A percentile compares a stretch with the other conserved stretches of the same genome.
phyloP scores from a whole-genome alignment of 805 yeast species.

The Yamadazyma takamatsuzukensis region DNA sequence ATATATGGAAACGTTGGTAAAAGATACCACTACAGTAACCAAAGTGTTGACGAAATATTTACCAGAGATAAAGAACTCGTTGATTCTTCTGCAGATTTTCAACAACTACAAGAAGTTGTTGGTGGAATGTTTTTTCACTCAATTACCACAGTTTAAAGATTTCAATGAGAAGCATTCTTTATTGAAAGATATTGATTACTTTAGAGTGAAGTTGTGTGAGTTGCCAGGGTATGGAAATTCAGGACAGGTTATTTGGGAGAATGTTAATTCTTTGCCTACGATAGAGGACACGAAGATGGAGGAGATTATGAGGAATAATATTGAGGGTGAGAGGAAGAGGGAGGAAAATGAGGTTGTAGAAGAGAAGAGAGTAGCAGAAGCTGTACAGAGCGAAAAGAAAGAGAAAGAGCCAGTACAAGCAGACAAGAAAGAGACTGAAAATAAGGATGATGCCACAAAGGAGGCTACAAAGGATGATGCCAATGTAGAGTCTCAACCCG shows the following conservation, averaged over 20 bases:
- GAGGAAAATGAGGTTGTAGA: too few species aligned
- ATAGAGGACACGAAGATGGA: conserved; percentile 49
- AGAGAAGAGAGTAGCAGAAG: conserved; percentile 1
- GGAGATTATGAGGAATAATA: conserved; percentile 39
- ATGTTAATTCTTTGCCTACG: conserved; percentile 49
- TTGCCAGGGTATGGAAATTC: conserved; percentile 58
- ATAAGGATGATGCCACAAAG: conserved; percentile 1
- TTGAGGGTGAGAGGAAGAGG: conserved; percentile 18
- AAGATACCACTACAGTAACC: conserved; percentile 62
- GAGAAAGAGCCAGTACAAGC: not conserved
- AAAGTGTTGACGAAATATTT: conserved; percentile 57
- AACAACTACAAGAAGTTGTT: conserved; percentile 56
- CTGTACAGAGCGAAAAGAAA: not conserved
- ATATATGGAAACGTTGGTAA: conserved; percentile 64
- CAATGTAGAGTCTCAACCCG: too few species aligned
- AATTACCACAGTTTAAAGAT: conserved; percentile 45
- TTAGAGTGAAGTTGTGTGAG: conserved; percentile 57
- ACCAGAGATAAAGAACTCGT: conserved; percentile 45
- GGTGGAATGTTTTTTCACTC: conserved; percentile 48
- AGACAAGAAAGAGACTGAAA: conserved; percentile 2
- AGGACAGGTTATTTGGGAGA: conserved; percentile 61
- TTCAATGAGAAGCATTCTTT: conserved; percentile 51
- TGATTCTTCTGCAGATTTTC: conserved; percentile 47
- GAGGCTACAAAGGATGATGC: too few species aligned
- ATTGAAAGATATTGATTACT: conserved; percentile 59